Evolutionary conservation across 176 grass and related monocot genomes (phyloP), one percentile per base, ranked within the genome.

Genomic region (Musa itinerans): DNA sequence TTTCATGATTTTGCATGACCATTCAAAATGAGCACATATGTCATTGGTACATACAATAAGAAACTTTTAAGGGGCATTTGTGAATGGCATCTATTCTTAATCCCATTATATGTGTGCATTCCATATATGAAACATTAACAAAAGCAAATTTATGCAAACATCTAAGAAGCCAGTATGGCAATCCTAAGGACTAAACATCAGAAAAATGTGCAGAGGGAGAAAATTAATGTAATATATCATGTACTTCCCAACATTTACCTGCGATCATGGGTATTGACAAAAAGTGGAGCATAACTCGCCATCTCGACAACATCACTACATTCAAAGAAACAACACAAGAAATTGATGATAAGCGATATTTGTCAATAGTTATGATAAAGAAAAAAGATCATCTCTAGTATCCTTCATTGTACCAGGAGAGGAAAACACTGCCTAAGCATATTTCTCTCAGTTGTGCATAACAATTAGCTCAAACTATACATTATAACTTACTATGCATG

Each of bases 201-300:
- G 62, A 11, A 65, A 65, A 65, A 65, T 65, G 62, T 8, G 6
- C 14, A 62, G 1, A 22, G n/a, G 21, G 3, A 24, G 3, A 65
- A 65, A 25, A 64, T 23, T 0, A 12, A n/a, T 24, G 29, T 22
- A 68, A 49, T 26, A 10, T 23, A 14, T 8, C 9, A 65, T 9
- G 50, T 10, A 12, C 50, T 49, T 50, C 10, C 51, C 5, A n/a
- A 48, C 52, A 80, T 57, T 81, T 4, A 96, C 93, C 73, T 81
- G 27, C 55, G 87, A 73, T 92, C 75, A 20, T 92, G 88, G 20
- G 75, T 49, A 17, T 96, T 92, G 19, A 96, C 83, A 20, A 96
- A 90, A 21, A 96, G 89, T 19, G 87, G 93, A 11, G 93, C 93
- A 77, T 96, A 96, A 68, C 81, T 85, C 76, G 93, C 89, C 93